A percentile compares a stretch with the other conserved stretches of the same genome.
Conservation (phyloP, 257 asterid genomes). For the Galeopsis tetrahit region DNA sequence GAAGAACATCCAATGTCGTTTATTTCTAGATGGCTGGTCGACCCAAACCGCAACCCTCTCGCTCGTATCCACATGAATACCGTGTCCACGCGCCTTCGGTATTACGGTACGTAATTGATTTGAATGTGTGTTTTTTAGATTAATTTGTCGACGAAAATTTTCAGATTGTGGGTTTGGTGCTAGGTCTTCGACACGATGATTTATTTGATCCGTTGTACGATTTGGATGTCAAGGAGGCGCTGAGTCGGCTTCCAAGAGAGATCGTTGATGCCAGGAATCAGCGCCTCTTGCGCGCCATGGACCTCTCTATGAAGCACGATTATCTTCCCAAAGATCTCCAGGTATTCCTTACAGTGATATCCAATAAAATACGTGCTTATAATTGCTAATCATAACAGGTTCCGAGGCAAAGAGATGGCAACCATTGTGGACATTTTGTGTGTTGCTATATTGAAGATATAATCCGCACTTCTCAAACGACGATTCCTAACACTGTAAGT, state of each 20-base stretch:
- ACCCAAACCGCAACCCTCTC: conserved; percentile 76
- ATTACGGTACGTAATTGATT: conserved; percentile 47
- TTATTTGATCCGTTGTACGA: conserved; percentile 80
- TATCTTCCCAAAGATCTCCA: conserved; percentile 76
- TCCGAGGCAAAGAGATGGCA: no score
- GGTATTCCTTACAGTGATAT: conserved; percentile 43
- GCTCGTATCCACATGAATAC: conserved; percentile 74
- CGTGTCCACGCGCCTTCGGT: conserved; percentile 60
- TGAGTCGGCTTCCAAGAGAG: conserved; percentile 87
- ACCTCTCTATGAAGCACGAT: conserved; percentile 92
- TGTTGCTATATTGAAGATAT: no score
- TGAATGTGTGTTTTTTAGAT: neutral
- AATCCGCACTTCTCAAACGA: no score
- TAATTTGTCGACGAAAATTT: neutral
- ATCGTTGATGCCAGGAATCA: conserved; percentile 89
- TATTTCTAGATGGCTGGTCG: conserved; percentile 63
- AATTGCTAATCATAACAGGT: no score
- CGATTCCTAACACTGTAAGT: no score
- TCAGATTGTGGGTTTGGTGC: conserved; percentile 18
- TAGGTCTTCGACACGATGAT: conserved; percentile 91
- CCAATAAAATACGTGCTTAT: neutral
- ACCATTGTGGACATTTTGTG: no score
- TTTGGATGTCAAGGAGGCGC: conserved; percentile 89
- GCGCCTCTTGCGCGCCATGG: conserved; percentile 91
- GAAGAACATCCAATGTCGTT: conserved; percentile 45